A percentile compares a stretch with the other conserved stretches of the same genome.
Evolutionary conservation across 306 rosid species (phyloP).

Genomic region (Trifolium subterraneum): DNA sequence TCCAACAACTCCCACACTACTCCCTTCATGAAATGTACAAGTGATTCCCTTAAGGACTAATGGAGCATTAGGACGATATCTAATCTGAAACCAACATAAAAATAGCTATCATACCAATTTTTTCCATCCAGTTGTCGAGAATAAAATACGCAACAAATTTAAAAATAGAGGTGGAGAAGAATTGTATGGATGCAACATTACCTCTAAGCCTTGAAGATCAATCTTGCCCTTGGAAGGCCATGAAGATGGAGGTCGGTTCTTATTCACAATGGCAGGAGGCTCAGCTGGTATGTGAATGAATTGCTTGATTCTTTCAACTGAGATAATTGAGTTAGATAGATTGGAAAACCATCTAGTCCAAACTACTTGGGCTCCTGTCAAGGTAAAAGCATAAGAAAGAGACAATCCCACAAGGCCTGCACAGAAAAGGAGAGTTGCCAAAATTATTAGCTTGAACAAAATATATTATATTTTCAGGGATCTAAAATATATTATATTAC

Average conservation of each 20-base stretch:
- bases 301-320: slow-evolving; percentile 82
- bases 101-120: neutral
- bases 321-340: slow-evolving; percentile 65
- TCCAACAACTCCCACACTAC: neutral
- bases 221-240: slow-evolving; percentile 83
- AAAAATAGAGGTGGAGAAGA: neutral
- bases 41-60: neutral
- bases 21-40: neutral
- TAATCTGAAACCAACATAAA: slow-evolving; percentile 51
- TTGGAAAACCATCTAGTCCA: slow-evolving; percentile 57
- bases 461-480: neutral
- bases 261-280: slow-evolving; percentile 63
- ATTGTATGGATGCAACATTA: slow-evolving; percentile 14
- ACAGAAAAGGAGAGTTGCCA: slow-evolving; percentile 23
- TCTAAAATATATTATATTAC: neutral
- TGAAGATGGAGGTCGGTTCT: slow-evolving; percentile 63
- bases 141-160: neutral
- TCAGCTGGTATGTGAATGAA: slow-evolving; percentile 68
- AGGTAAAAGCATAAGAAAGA: slow-evolving; percentile 70
- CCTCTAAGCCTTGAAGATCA: slow-evolving; percentile 65
- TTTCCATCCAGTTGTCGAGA: neutral
- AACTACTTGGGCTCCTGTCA: slow-evolving; percentile 53
- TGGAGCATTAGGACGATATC: slow-evolving; percentile 49
- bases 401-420: slow-evolving; percentile 83
- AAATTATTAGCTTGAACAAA: neutral